phyloP scores from a whole-genome alignment of 805 yeast species.

The Cyberlindnera nakhonratchasimensis region DNA sequence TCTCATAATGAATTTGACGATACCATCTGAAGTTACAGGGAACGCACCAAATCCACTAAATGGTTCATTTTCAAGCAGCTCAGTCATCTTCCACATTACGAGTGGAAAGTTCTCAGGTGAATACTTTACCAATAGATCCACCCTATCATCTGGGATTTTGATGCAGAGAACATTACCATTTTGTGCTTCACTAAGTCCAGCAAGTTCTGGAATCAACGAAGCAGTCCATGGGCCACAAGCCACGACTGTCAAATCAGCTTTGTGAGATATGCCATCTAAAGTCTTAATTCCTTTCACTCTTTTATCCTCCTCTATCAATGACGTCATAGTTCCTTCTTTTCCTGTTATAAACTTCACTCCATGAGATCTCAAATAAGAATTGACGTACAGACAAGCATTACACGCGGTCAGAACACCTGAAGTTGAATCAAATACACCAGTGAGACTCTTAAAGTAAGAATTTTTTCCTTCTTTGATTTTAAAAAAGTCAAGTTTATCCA shows the following conservation, averaged over 20 bases:
- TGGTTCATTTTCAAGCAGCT: constrained; percentile 29
- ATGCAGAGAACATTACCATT: constrained; percentile 36
- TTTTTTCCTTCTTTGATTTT: constrained; percentile 13
- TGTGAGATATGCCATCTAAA: constrained; percentile 26
- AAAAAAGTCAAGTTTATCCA: constrained; percentile 24
- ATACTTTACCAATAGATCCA: constrained; percentile 33
- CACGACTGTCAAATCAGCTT: constrained; percentile 19
- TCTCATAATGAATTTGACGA: constrained; percentile 35
- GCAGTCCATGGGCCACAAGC: constrained; percentile 27
- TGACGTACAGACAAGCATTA: constrained; percentile 31
- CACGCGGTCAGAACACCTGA: constrained; percentile 34
- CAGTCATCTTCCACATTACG: constrained; percentile 34
- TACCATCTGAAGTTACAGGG: constrained; percentile 31
- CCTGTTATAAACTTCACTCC: constrained; percentile 37
- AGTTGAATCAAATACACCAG: constrained; percentile 27
- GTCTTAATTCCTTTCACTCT: constrained; percentile 23
- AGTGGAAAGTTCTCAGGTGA: constrained; percentile 32
- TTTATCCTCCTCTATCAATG: constrained; percentile 16
- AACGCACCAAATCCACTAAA: constrained; percentile 35
- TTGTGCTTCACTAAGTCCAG: constrained; percentile 36
- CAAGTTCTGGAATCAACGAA: constrained; percentile 24
- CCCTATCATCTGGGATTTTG: constrained; percentile 35
- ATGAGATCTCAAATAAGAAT: constrained; percentile 24
- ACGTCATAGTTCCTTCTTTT: constrained; percentile 28
- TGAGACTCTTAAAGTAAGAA: constrained; percentile 20